These are phyloP conservation scores for Pholiota molesta DNA, from an alignment of 768 basidiomycete species.

Conservation along the genomic window DNA sequence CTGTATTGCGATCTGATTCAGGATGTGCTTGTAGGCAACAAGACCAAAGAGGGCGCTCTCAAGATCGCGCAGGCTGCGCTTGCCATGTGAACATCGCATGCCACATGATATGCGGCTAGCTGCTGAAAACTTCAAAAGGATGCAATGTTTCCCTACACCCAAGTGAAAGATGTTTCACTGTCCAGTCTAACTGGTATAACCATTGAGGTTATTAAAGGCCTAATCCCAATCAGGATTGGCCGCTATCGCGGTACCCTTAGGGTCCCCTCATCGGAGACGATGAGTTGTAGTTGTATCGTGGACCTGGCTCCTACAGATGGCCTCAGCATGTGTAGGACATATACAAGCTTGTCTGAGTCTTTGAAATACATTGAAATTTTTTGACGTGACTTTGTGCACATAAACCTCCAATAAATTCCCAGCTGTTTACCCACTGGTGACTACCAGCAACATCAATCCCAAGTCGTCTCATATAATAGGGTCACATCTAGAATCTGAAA, in stretches of 20 bases:
- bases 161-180: neutral
- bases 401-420: no score
- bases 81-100: slow-evolving; percentile 29
- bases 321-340: no score
- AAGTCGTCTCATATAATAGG: no score
- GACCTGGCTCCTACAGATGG: no score
- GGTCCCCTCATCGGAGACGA: neutral
- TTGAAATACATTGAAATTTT: no score
- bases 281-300: no score
- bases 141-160: neutral
- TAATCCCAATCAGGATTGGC: neutral
- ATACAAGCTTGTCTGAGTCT: no score
- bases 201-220: neutral
- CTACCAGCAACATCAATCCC: no score
- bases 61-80: slow-evolving; percentile 76
- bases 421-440: no score
- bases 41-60: slow-evolving; percentile 87
- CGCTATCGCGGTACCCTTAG: neutral
- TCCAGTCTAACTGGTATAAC: neutral
- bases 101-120: neutral
- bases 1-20: neutral
- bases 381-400: no score
- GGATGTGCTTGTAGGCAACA: slow-evolving; percentile 61
- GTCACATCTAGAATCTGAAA: no score
- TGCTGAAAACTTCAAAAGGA: neutral